Evolutionary conservation across 352 stramenopile genomes (phyloP).

Genomic region (Pythium angustatum): DNA sequence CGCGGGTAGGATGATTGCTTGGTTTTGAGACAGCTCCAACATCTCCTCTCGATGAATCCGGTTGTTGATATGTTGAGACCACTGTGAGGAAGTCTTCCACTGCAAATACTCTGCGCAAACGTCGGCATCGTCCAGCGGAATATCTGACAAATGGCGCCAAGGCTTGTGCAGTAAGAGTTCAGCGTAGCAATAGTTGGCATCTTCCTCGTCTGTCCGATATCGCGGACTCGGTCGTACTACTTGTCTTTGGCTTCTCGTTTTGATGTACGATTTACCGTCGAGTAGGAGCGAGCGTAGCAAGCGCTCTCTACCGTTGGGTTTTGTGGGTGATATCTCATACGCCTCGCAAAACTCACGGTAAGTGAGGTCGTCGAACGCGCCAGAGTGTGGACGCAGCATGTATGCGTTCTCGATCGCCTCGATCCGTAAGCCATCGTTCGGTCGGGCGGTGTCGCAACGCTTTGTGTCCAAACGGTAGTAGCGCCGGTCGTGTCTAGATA

Average conservation of each 20-base stretch:
- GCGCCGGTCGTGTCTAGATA: constrained; percentile 3
- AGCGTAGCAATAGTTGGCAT: constrained; percentile 7
- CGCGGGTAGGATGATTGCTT: no score
- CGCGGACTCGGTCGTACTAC: background rate
- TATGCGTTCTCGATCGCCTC: background rate
- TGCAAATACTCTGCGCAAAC: background rate
- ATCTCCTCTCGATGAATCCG: background rate
- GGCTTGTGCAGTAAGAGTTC: constrained; percentile 7
- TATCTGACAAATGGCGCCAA: background rate
- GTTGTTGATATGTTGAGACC: background rate
- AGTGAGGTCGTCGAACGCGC: background rate
- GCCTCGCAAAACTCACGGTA: background rate
- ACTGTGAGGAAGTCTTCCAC: background rate
- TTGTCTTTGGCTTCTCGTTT: background rate
- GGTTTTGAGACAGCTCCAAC: no score
- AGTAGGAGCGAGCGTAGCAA: background rate
- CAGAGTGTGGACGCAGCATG: background rate
- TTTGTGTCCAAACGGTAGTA: background rate
- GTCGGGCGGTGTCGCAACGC: background rate
- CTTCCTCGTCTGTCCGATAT: background rate
- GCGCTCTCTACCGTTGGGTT: background rate
- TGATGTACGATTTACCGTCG: background rate
- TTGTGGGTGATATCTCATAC: background rate
- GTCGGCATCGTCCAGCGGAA: background rate
- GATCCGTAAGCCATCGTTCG: no score